Percentiles rank a stretch among this genome's conserved stretches.
Evolutionary conservation across 73 alveolate species (phyloP).

Genomic region (Paramecium octaurelia): DNA sequence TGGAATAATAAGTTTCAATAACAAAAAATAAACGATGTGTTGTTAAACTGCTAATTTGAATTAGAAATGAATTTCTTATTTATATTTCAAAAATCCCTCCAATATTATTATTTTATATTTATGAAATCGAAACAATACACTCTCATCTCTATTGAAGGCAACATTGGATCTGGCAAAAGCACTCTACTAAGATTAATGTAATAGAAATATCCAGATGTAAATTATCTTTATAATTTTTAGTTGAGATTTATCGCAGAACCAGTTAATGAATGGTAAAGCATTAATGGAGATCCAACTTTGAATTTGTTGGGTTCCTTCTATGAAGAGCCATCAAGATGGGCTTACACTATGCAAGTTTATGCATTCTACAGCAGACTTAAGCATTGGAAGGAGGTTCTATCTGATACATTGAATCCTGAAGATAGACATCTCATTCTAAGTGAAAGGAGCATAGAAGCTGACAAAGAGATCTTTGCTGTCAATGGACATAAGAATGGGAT

Average conservation of each 20-base stretch:
- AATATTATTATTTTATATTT: not conserved
- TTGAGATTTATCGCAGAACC: slow-evolving; percentile 41
- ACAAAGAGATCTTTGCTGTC: slow-evolving; percentile 21
- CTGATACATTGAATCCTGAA: slow-evolving; percentile 17
- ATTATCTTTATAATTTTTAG: not conserved
- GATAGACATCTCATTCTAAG: not conserved
- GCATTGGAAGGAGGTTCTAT: slow-evolving; percentile 27
- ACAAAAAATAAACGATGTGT: not conserved
- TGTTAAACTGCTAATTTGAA: not conserved
- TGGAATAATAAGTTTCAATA: not conserved
- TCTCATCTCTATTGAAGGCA: slow-evolving; percentile 58
- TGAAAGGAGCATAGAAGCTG: slow-evolving; percentile 13
- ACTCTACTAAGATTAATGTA: slow-evolving; percentile 51
- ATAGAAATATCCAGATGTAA: not conserved
- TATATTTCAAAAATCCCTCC: slow-evolving; percentile 34
- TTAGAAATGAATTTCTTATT: not conserved
- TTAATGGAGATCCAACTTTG: slow-evolving; percentile 33
- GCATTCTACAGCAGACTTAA: slow-evolving; percentile 31
- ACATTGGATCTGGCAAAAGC: slow-evolving; percentile 59
- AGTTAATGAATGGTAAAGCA: slow-evolving; percentile 32
- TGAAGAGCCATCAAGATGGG: slow-evolving; percentile 46
- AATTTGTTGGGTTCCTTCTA: slow-evolving; percentile 15
- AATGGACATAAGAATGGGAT: slow-evolving; percentile 34
- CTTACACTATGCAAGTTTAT: slow-evolving; percentile 45
- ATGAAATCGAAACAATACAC: slow-evolving; percentile 30